Conservation (phyloP, 2,329 filamentous ascomycete genomes). For the Gnomoniopsis sp. region DNA sequence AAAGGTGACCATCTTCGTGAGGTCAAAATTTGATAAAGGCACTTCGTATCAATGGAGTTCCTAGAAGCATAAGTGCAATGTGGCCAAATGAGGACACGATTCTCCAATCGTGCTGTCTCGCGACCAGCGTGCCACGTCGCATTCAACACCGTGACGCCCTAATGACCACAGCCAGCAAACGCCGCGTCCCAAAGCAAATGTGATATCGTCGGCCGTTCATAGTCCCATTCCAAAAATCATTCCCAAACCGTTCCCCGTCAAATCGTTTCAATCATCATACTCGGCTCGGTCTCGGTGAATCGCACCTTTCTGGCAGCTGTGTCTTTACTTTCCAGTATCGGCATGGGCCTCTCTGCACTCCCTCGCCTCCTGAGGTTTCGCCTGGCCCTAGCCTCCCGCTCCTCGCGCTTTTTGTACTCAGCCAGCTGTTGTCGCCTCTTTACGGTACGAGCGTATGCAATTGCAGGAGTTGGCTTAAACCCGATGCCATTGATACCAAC, state of each 20-base stretch:
- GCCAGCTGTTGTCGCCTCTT: slow-evolving; percentile 59
- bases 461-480: slow-evolving; percentile 60
- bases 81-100: neutral
- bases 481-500: slow-evolving; percentile 66
- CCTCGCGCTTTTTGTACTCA: slow-evolving; percentile 60
- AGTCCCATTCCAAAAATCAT: neutral
- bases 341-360: slow-evolving; percentile 23
- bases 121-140: neutral
- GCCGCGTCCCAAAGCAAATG: neutral
- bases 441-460: slow-evolving; percentile 54
- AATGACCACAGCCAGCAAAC: neutral
- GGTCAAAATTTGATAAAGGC: neutral
- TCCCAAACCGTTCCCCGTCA: neutral
- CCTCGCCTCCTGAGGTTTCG: slow-evolving; percentile 50
- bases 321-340: slow-evolving; percentile 26
- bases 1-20: neutral
- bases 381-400: slow-evolving; percentile 54
- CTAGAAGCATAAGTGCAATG: neutral
- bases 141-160: neutral
- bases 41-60: neutral
- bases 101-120: neutral
- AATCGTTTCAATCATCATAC: slow-evolving; percentile 11
- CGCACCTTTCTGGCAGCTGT: slow-evolving; percentile 32
- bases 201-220: neutral
- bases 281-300: slow-evolving; percentile 37